Percentiles rank a stretch among this genome's conserved stretches.
Conservation (phyloP, 176 grass and related monocot species). For the Metroxylon sagu region DNA sequence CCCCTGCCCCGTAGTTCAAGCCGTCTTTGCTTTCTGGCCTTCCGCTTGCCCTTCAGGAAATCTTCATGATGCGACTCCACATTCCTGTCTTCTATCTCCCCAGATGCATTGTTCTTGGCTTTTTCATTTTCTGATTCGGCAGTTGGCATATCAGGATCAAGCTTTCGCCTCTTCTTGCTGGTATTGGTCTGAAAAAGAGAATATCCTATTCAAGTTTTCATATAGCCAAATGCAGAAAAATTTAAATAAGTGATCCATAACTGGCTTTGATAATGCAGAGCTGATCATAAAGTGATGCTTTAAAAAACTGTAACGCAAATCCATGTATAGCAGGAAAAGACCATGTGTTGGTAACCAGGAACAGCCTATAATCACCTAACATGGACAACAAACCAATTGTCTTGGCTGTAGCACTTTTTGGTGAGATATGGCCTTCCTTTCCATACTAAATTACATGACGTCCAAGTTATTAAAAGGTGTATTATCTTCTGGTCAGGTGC, state of each 20-base stretch:
- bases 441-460: no score
- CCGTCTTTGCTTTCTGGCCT: conserved; percentile 46
- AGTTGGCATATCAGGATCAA: conserved; percentile 26
- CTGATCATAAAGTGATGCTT: no score
- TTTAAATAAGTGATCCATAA: conserved; percentile 11
- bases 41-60: conserved; percentile 49
- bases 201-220: conserved; percentile 41
- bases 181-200: conserved; percentile 60
- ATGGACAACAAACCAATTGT: no score
- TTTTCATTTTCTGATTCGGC: conserved; percentile 33
- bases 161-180: conserved; percentile 55
- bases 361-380: no score
- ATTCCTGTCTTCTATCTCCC: conserved; percentile 41
- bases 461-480: no score
- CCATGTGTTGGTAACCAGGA: no score
- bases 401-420: no score
- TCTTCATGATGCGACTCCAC: conserved; percentile 60
- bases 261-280: no score
- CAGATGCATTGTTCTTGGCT: conserved; percentile 20
- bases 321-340: no score
- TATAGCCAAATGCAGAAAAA: conserved; percentile 38
- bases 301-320: no score
- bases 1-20: conserved; percentile 49
- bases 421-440: no score
- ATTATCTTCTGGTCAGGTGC: no score